These are phyloP conservation scores for Fragilariopsis cylindrus DNA, from an alignment of 108 stramenopile species.

Conservation along the genomic window DNA sequence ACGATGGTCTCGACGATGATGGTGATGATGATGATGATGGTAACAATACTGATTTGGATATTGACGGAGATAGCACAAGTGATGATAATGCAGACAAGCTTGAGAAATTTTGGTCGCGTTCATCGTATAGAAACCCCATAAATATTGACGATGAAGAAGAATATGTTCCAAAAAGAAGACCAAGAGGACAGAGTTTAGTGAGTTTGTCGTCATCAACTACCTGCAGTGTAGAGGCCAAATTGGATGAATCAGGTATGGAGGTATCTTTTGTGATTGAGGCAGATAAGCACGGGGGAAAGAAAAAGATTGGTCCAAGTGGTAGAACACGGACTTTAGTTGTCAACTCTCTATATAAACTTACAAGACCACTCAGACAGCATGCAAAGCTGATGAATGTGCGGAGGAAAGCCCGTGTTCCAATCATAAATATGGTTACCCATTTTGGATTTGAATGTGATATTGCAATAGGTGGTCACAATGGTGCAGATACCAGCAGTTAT, in stretches of 20 bases:
- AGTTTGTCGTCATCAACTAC: constrained; percentile 40
- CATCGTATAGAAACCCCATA: neutral
- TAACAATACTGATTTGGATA: neutral
- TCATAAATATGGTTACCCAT: constrained; percentile 64
- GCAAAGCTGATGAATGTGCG: constrained; percentile 4
- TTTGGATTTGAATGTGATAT: constrained; percentile 82
- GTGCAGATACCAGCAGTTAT: constrained; percentile 72
- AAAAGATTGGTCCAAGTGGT: constrained; percentile 45
- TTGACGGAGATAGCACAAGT: neutral
- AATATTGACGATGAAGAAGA: constrained; percentile 12
- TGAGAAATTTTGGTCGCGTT: constrained; percentile 11
- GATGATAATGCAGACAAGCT: constrained; percentile 16
- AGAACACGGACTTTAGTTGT: constrained; percentile 48
- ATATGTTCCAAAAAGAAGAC: neutral
- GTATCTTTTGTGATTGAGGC: constrained; percentile 31
- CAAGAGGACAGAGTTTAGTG: constrained; percentile 28
- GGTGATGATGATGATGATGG: neutral
- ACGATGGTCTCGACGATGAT: constrained; percentile 3
- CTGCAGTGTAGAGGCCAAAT: constrained; percentile 28
- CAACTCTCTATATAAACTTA: constrained; percentile 40
- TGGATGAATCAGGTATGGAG: constrained; percentile 41
- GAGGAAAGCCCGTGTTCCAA: constrained; percentile 62
- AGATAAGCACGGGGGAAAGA: neutral
- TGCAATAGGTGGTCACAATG: constrained; percentile 81
- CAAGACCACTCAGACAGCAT: constrained; percentile 26